A percentile compares a stretch with the other conserved stretches of the same genome.
phyloP scores from a whole-genome alignment of 495 filamentous ascomycete genomes.

The Penicillium psychrofluorescens region DNA sequence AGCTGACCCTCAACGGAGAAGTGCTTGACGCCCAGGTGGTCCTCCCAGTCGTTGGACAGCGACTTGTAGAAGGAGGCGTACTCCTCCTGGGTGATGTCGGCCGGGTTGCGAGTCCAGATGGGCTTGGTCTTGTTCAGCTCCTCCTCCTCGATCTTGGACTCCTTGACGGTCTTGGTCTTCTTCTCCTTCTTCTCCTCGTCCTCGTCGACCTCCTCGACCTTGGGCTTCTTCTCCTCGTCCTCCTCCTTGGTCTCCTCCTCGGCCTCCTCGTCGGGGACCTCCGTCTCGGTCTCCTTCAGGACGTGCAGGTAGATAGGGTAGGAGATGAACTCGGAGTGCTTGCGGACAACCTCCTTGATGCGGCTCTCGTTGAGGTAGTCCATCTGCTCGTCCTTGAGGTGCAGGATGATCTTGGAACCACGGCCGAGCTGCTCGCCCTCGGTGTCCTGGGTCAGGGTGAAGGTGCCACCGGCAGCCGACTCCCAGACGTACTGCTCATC shows the following conservation, averaged over 20 bases:
- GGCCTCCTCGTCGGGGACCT: slow-evolving; percentile 95
- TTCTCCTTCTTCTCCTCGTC: slow-evolving; percentile 83
- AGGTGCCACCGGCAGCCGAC: slow-evolving; percentile 94
- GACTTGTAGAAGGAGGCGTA: slow-evolving; percentile 99
- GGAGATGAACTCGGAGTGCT: slow-evolving; percentile 99
- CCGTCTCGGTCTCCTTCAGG: slow-evolving; percentile 96
- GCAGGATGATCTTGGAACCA: slow-evolving; percentile 94
- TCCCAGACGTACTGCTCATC: slow-evolving; percentile 99
- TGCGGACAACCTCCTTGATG: slow-evolving; percentile 99
- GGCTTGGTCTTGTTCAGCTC: slow-evolving; percentile 99
- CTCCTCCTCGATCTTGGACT: slow-evolving; percentile 96
- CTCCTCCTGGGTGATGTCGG: slow-evolving; percentile 93
- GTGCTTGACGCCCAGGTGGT: slow-evolving; percentile 99
- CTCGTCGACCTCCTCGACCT: slow-evolving; percentile 69
- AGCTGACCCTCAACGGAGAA: slow-evolving; percentile 99
- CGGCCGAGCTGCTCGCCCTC: slow-evolving; percentile 86
- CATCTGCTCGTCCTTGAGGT: slow-evolving; percentile 97
- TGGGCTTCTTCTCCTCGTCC: slow-evolving; percentile 78
- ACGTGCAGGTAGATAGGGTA: slow-evolving; percentile 99
- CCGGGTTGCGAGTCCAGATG: slow-evolving; percentile 98
- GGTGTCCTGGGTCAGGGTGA: slow-evolving; percentile 86
- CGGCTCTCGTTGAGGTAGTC: slow-evolving; percentile 98
- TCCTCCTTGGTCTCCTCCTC: slow-evolving; percentile 70
- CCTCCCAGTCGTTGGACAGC: slow-evolving; percentile 97
- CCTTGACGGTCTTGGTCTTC: slow-evolving; percentile 99